Conservation (phyloP, 805 yeast species). For the Blastobotrys americana region DNA sequence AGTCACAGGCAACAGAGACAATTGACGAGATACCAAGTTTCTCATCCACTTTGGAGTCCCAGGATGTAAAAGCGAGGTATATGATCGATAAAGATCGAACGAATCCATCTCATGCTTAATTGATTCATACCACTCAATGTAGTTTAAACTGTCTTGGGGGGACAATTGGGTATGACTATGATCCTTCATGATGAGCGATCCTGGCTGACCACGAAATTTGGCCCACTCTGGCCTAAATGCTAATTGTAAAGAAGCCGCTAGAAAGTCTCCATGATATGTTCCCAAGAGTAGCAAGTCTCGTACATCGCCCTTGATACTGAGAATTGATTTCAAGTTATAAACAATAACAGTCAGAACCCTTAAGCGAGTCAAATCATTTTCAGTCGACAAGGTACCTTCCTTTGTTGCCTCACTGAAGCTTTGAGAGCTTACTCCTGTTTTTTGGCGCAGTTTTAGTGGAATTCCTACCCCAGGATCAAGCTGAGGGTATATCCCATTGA, state of each 20-base stretch:
- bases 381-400: background rate
- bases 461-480: conserved; percentile 52
- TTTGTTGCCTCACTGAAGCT: background rate
- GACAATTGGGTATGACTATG: no score
- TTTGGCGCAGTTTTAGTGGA: conserved; percentile 55
- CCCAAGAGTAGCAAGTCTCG: conserved; percentile 26
- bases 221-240: conserved; percentile 18
- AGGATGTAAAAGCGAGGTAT: conserved; percentile 49
- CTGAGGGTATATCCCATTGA: conserved; percentile 65
- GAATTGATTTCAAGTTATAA: background rate
- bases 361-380: conserved; percentile 1
- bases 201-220: conserved; percentile 1
- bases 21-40: conserved; percentile 38
- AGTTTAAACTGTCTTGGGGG: conserved; percentile 4
- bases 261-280: conserved; percentile 24
- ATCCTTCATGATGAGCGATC: background rate
- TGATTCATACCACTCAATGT: conserved; percentile 3
- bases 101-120: conserved; percentile 36
- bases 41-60: conserved; percentile 41
- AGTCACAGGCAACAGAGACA: conserved; percentile 48
- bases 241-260: conserved; percentile 25
- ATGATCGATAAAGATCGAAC: conserved; percentile 54
- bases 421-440: conserved; percentile 43
- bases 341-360: conserved; percentile 17
- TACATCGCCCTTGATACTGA: conserved; percentile 21